These are phyloP conservation scores for Hyaloperonospora arabidopsidis DNA, from an alignment of 352 stramenopile species.

Conservation along the genomic window DNA sequence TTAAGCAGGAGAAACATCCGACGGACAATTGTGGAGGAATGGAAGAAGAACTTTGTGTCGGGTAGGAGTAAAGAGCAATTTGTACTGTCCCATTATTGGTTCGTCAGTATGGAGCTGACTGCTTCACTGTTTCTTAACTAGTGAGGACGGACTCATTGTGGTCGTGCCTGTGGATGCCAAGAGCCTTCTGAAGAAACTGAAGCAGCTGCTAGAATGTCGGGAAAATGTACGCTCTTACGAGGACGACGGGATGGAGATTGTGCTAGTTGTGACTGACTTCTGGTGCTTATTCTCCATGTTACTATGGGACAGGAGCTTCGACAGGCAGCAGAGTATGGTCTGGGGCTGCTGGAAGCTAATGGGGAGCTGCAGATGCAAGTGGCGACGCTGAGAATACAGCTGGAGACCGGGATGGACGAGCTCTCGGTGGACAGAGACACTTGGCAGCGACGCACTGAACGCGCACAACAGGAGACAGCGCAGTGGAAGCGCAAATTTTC, in stretches of 20 bases:
- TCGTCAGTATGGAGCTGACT: constrained; percentile 4
- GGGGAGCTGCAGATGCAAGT: constrained; percentile 70
- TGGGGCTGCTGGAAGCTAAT: constrained; percentile 67
- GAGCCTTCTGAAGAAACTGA: constrained; percentile 35
- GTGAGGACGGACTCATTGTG: constrained; percentile 52
- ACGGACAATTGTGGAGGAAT: constrained; percentile 13
- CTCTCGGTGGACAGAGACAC: constrained; percentile 51
- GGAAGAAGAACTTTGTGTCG: constrained; percentile 58
- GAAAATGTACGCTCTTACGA: constrained; percentile 24
- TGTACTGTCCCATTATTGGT: constrained; percentile 15
- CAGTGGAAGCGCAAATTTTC: constrained; percentile 64
- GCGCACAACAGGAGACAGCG: constrained; percentile 53
- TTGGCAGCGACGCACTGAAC: constrained; percentile 51
- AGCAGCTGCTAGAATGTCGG: constrained; percentile 39
- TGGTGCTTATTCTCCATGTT: constrained; percentile 8
- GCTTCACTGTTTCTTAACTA: constrained; percentile 17
- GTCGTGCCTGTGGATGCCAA: constrained; percentile 42
- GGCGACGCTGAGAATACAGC: constrained; percentile 58
- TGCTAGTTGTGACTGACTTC: background rate
- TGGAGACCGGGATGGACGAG: constrained; percentile 58
- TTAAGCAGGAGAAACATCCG: constrained; percentile 21
- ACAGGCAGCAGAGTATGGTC: constrained; percentile 71
- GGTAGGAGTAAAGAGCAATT: constrained; percentile 25
- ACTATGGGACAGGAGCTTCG: constrained; percentile 44
- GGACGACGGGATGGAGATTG: background rate